Evolutionary conservation across 1,139 yeast genomes (phyloP).

Genomic region (Lodderomyces margitis): DNA sequence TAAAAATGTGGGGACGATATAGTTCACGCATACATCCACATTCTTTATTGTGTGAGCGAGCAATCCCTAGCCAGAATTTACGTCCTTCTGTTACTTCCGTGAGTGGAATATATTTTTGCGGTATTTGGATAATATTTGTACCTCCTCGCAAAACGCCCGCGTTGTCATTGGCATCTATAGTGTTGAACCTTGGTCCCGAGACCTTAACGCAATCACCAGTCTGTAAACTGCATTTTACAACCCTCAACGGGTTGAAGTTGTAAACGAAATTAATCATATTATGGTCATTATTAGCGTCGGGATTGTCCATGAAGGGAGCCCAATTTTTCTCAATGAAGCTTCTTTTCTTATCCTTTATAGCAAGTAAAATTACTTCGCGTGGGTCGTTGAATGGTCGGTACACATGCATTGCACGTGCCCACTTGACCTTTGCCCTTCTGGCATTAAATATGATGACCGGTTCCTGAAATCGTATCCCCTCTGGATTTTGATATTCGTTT

Average conservation of each 20-base stretch:
- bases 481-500: constrained; percentile 28
- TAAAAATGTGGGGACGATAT: constrained; percentile 21
- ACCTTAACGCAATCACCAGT: constrained; percentile 17
- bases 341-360: constrained; percentile 21
- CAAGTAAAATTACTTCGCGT: constrained; percentile 22
- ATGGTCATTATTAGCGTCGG: constrained; percentile 8
- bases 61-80: constrained; percentile 38
- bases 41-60: constrained; percentile 31
- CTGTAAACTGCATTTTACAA: constrained; percentile 17
- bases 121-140: constrained; percentile 16
- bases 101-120: constrained; percentile 8
- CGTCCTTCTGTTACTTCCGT: constrained; percentile 14
- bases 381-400: constrained; percentile 27
- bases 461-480: constrained; percentile 28
- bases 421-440: constrained; percentile 20
- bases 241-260: constrained; percentile 20
- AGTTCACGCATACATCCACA: constrained; percentile 36
- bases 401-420: constrained; percentile 31
- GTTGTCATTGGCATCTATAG: constrained; percentile 12
- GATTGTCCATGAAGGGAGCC: constrained; percentile 37
- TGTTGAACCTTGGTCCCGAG: constrained; percentile 18
- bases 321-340: constrained; percentile 36
- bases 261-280: constrained; percentile 17
- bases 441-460: constrained; percentile 48
- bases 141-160: constrained; percentile 22